Base-by-base conservation (phyloP, 345 rosid species). In the Citrus hindsii region DNA sequence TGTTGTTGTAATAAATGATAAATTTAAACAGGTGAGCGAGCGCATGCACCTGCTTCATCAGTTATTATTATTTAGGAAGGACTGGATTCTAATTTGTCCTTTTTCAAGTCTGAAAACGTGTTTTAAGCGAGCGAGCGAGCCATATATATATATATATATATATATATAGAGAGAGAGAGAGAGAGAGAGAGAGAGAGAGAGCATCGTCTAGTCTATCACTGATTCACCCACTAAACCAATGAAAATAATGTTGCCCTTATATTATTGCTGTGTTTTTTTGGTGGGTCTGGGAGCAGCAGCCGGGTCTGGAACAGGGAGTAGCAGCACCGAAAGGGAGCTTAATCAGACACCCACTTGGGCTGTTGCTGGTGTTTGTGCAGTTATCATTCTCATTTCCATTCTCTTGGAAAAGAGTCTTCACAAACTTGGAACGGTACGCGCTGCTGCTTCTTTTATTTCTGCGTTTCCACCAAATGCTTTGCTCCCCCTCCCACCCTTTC, bases 291-390 rank as follows among this genome's bases (percentile, higher is more conserved):
- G 73, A 24, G 84, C 67, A 71, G 76, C n/a, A 5, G 80, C 65
- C 9, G 83, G 80, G 78, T 83, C 86, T 53, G 40, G 40, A 42
- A 70, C 88, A 58, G 83, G 64, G 58, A 74, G 66, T 77, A 46
- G 67, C 30, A 76, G 72, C 75, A 60, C 79, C 30, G 71, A 69
- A 61, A 91, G 90, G 81, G 33, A 87, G 82, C 97, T 96, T 73
- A 84, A 85, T 77, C 92, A 89, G 79, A 96, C 98, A n/a, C 91
- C 99, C 0, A 96, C 99, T 56, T 96, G 99, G 99, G 99, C 98
- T 5, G 98, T 96, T 55, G 92, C 97, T 38, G 74, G 76, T 33
- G 93, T 96, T 46, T 94, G 93, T 70, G 84, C 98, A 62, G 91
- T 91, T 79, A 89, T 96, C 84, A 90, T 96, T 61, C 59, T 91